Conservation (phyloP, 345 rosid species). For the Corchorus olitorius region DNA sequence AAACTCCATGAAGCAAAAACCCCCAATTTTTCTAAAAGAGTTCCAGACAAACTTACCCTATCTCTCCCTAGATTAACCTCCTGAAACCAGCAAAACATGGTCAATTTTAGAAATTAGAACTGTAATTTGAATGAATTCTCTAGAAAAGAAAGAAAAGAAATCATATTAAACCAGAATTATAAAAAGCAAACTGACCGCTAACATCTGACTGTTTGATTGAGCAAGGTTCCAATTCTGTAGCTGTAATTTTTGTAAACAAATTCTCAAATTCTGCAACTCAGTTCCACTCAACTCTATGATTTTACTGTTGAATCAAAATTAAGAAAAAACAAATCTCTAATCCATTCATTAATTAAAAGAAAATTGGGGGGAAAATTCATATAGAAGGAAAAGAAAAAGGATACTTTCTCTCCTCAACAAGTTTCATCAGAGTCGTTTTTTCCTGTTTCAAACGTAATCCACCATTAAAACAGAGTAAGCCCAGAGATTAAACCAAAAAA, state of each 20-base stretch:
- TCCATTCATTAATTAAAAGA: neutral
- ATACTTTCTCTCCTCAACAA: constrained; percentile 77
- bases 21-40: neutral
- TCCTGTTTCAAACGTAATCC: constrained; percentile 48
- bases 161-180: neutral
- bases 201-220: constrained; percentile 57
- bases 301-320: constrained; percentile 45
- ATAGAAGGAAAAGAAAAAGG: constrained; percentile 32
- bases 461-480: neutral
- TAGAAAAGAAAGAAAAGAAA: constrained; percentile 20
- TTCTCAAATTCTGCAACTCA: constrained; percentile 48
- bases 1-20: neutral
- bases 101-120: neutral
- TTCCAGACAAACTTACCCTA: constrained; percentile 34
- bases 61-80: constrained; percentile 63
- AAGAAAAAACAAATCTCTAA: constrained; percentile 27
- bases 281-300: constrained; percentile 52
- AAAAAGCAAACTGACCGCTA: constrained; percentile 47
- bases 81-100: constrained; percentile 32
- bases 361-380: neutral
- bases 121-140: neutral
- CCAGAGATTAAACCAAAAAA: neutral
- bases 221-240: constrained; percentile 65
- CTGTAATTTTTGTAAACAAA: constrained; percentile 51
- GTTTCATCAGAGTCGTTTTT: constrained; percentile 54